These are phyloP conservation scores for Nymphaea colorata DNA, from an alignment of 164 flowering plant genomes.

Conservation along the genomic window DNA sequence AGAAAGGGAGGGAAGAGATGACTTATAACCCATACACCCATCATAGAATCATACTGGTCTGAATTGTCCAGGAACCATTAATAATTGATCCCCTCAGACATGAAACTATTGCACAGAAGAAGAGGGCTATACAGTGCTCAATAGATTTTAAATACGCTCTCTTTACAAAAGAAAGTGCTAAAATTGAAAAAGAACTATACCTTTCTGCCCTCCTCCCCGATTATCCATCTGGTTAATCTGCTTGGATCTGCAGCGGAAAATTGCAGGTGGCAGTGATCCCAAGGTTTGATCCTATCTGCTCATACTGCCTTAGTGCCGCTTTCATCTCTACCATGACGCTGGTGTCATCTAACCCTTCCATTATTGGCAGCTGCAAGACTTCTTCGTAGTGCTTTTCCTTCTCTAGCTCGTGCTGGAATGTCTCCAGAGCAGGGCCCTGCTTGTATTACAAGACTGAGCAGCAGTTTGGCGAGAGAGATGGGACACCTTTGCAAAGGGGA, in stretches of 20 bases:
- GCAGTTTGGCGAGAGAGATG: too few relatives aligned
- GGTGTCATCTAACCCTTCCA: conserved; percentile 33
- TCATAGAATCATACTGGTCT: too few relatives aligned
- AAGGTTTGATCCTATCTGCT: conserved; percentile 57
- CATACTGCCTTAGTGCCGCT: conserved; percentile 48
- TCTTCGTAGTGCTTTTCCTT: conserved; percentile 68
- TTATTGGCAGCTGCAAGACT: conserved; percentile 22
- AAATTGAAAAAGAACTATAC: not conserved
- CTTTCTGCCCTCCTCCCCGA: conserved; percentile 52
- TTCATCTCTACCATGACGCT: conserved; percentile 61
- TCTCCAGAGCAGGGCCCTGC: conserved; percentile 72
- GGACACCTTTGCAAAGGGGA: too few relatives aligned
- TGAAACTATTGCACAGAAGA: too few relatives aligned
- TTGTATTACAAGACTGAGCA: not conserved
- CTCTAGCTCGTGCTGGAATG: conserved; percentile 52
- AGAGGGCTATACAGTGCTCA: too few relatives aligned
- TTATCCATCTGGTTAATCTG: conserved; percentile 60
- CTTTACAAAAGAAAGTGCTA: too few relatives aligned
- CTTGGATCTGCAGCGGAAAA: conserved; percentile 54
- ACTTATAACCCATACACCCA: too few relatives aligned
- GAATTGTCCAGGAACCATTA: too few relatives aligned
- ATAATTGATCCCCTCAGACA: too few relatives aligned
- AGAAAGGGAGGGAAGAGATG: too few relatives aligned
- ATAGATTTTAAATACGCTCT: too few relatives aligned
- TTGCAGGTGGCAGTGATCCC: conserved; percentile 53